Base-by-base conservation (phyloP, 345 rosid genomes). In the Heritiera littoralis region DNA sequence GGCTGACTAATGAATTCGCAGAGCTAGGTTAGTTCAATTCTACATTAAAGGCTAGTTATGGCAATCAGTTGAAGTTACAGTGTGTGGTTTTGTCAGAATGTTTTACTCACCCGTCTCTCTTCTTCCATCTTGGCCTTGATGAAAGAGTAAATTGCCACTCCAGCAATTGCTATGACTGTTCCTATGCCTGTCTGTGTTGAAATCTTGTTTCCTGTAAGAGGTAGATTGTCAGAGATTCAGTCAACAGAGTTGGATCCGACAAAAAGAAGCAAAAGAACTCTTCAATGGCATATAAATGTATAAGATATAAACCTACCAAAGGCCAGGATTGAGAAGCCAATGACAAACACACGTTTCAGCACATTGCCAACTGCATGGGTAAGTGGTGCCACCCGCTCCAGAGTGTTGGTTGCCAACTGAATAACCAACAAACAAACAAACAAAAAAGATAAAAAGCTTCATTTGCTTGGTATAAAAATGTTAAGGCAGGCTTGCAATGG, bases 331-430 rank as follows among this genome's bases (percentile, higher is more conserved):
- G 99, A 91, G 90, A 95, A 95, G 51, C 97, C 99, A 17, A 95
- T 95, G 72, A 95, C 99, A 61, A 95, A 93, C 59, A 93, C 99
- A 82, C 99, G 96, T 85, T 95, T 95, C 87, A 95, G 89, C 85
- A 95, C 99, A 85, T 95, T 95, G 76, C 99, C 99, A 75, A 95
- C 97, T 4, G 98, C 99, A 76, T 95, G 99, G 15, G 99, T 95
- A 71, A 95, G 93, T 40, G 99, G 98, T 59, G 98, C 97, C 75
- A 95, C 98, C 84, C 99, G 87, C 89, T 95, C 99, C 87, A 95
- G 87, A 18, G 99, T 93, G 83, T 95, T 95, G 78, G 97, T 93
- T 74, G 99, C 99, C 90, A 95, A 58, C 98, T 95, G 89, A 84
- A 81, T 58, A 77, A 17, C 72, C 12, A 30, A 35, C 38, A 35